Base-by-base conservation (phyloP, 345 rosid genomes). In the Melaleuca quinquenervia region DNA sequence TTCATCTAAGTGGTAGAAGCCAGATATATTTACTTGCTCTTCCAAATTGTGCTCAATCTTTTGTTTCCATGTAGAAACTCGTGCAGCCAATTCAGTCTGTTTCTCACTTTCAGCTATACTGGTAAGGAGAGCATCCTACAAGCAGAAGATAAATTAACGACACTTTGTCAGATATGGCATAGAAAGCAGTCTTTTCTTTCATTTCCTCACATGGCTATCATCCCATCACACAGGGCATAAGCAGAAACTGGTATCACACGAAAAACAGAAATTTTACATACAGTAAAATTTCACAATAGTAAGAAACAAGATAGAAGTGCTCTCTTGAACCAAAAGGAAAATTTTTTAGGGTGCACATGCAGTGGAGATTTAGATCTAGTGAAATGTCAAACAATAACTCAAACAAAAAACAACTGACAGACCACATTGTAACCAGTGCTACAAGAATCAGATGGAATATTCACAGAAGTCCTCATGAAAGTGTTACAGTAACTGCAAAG, bases 51-150 rank as follows among this genome's bases (percentile, higher is more conserved):
- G 91, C 90, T 97, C 99, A 84, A 97, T 96, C 85, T 95, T 97
- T 87, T 94, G 98, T 91, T 95, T 96, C 99, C 99, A 97, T 1
- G 94, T 88, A 70, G 98, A 93, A 84, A 96, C 98, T 50, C 98
- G 96, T 87, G 95, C 92, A 88, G 98, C 98, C 88, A 96, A 87
- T 89, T 95, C 99, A n/a, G 96, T 93, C 90, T 94, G 98, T 86
- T 92, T 97, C 92, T 96, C 99, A 50, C 86, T 91, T 91, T 95
- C 96, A 86, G 99, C 98, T 90, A 97, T 94, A 91, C 94, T 96
- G 74, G 96, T 98, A 44, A 96, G 98, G 56, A 97, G 96, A 87
- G 97, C 94, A 91, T 97, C 99, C 99, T 97, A 90, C 86, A 55
- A 16, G 49, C 82, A 83, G 75, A 75, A n/a, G 52, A 52, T 32